Base-by-base conservation (phyloP, 2,329 filamentous ascomycete genomes). In the Hymenoscyphus albidus region DNA sequence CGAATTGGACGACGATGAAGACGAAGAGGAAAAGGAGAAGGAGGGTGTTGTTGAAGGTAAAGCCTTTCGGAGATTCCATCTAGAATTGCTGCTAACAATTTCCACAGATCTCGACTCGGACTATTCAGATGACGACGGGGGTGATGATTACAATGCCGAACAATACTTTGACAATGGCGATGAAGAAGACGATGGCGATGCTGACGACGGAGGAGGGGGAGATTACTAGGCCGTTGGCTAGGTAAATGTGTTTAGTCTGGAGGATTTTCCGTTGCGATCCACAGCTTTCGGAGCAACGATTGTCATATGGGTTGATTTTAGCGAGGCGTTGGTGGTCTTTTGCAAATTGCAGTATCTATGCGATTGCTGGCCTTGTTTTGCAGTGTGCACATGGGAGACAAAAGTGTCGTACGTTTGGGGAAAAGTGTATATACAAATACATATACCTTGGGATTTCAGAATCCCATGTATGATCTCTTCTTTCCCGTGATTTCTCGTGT, bases 101-200 rank as follows among this genome's bases (percentile, higher is more conserved):
- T 40, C 16, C 39, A 27, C 32, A 59, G 70, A 83, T 39, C 78
- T 82, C 6, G 85, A 87, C 62, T 82, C 85, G 64, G 83, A 85
- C 62, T 87, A 85, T 67, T 82, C 85, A 56, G 83, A 84, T 31
- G 84, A 86, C 56, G 85, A 85, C 42, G 81, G 82, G 75, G 82
- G 80, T 5, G 85, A 83, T 3, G 85, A 88, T 72, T 88, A 88
- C 70, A 84, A 88, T 69, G 86, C 83, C 1, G 86, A 88, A 70
- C 81, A 88, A 67, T 88, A 88, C 77, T 86, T 86, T 70, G 83
- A 85, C 67, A 83, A 80, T 62, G 86, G 86, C 6, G 86, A 82
- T 59, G 80, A 81, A 59, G 80, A 81, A 58, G 79, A 76, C 60
- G 79, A 84, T 60, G 84, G 82, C 62, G 85, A 83, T 64, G 83